These are phyloP conservation scores for Stentor coeruleus DNA, from an alignment of 73 alveolate species.

Conservation along the genomic window DNA sequence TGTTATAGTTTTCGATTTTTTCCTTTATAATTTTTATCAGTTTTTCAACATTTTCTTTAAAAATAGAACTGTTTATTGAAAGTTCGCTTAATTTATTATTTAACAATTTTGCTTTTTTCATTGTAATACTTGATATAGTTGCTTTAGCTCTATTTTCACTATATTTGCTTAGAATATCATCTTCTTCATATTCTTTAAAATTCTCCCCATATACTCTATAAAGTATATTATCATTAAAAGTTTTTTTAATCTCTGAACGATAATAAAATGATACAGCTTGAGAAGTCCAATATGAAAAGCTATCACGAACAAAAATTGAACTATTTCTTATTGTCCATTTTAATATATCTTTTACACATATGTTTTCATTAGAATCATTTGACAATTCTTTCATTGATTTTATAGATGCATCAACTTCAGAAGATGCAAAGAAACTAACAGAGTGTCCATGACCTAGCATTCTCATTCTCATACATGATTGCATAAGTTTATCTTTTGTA, in stretches of 20 bases:
- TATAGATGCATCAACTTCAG: not conserved
- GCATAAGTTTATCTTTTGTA: conserved; percentile 26
- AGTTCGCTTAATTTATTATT: not conserved
- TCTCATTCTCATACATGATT: conserved; percentile 26
- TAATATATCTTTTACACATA: not conserved
- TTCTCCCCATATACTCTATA: too few relatives aligned
- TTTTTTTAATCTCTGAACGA: not conserved
- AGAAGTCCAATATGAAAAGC: not conserved
- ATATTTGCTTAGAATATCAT: not conserved
- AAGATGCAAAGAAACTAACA: conserved; percentile 14
- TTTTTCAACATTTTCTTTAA: too few relatives aligned
- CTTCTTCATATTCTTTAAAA: not conserved
- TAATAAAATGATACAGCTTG: not conserved
- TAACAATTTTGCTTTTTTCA: not conserved
- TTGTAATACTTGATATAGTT: not conserved
- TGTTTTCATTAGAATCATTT: not conserved
- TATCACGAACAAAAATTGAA: not conserved
- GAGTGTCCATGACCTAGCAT: conserved; percentile 19
- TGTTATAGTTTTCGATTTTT: not conserved
- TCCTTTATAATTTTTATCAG: not conserved
- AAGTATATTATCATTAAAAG: too few relatives aligned
- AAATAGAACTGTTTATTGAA: not conserved
- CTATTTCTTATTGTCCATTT: not conserved
- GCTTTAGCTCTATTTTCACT: not conserved
- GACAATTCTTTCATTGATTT: not conserved